Conservation (phyloP, 495 filamentous ascomycete genomes). For the Aspergillus coremiiformis region DNA sequence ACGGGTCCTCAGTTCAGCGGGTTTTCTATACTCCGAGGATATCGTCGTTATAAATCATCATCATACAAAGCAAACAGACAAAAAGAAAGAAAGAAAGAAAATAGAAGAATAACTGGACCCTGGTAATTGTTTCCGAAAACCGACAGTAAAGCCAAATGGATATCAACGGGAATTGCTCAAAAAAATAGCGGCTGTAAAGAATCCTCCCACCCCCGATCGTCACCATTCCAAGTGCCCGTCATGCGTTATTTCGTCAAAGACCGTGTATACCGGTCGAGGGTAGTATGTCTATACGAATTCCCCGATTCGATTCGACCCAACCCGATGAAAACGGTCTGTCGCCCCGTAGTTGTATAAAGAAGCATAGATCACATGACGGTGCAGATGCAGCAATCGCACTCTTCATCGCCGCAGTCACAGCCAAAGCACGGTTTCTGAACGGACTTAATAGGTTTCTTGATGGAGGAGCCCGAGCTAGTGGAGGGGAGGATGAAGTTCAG, state of each 20-base stretch:
- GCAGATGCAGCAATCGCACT: constrained; percentile 41
- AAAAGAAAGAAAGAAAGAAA: neutral
- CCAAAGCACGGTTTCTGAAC: constrained; percentile 41
- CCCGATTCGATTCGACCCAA: no score
- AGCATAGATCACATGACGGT: constrained; percentile 29
- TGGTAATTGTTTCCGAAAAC: neutral
- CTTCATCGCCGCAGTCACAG: constrained; percentile 39
- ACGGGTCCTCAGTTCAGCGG: neutral
- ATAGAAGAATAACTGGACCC: neutral
- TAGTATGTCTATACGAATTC: no score
- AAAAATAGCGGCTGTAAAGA: no score
- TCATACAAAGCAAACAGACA: no score
- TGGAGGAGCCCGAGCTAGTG: constrained; percentile 16
- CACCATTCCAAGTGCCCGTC: no score
- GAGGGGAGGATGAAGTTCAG: constrained; percentile 7
- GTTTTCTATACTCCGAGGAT: no score
- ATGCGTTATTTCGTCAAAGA: no score
- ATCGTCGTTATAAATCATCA: no score
- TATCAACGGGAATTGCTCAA: neutral
- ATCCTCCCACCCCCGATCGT: no score
- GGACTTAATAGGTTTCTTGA: constrained; percentile 36
- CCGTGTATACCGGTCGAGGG: no score
- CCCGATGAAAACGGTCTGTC: no score
- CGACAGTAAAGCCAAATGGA: neutral
- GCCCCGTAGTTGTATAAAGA: no score